Percentiles rank a stretch among this genome's conserved stretches.
phyloP scores from a whole-genome alignment of 179 eudicot species.

The Beta macrorhiza region DNA sequence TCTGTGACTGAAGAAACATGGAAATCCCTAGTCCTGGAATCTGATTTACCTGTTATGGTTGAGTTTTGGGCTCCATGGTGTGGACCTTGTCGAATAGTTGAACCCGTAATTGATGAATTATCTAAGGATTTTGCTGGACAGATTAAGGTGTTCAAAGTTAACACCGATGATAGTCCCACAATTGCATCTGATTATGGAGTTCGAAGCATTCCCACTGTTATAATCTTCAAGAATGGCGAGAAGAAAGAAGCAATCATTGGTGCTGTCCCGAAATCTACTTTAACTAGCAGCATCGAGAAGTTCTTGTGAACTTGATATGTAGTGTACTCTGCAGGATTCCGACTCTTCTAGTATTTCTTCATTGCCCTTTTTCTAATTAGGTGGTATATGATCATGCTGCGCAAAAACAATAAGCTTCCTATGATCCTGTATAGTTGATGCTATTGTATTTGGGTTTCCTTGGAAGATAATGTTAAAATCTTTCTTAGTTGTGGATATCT shows the following conservation, averaged over 20 bases:
- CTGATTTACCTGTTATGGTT: constrained; percentile 60
- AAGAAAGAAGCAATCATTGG: constrained; percentile 87
- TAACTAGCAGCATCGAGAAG: constrained; percentile 62
- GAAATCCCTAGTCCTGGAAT: constrained; percentile 61
- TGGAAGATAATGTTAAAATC: constrained; percentile 22
- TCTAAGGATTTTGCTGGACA: constrained; percentile 69
- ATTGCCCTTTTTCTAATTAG: not conserved
- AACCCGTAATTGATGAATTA: constrained; percentile 72
- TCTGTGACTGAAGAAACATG: constrained; percentile 56
- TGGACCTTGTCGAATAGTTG: constrained; percentile 93
- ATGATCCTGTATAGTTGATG: constrained; percentile 36
- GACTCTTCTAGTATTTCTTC: constrained; percentile 17
- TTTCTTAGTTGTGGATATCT: constrained; percentile 2
- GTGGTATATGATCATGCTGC: constrained; percentile 15
- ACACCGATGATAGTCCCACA: constrained; percentile 80
- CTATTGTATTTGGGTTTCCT: constrained; percentile 10
- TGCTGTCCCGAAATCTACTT: constrained; percentile 81
- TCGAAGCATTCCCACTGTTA: constrained; percentile 87
- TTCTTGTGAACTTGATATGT: constrained; percentile 34
- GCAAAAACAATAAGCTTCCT: constrained; percentile 25
- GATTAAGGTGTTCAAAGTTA: constrained; percentile 71
- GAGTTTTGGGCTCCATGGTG: constrained; percentile 99
- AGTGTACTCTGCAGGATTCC: constrained; percentile 2
- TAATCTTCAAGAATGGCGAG: constrained; percentile 86
- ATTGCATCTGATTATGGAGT: constrained; percentile 75